Conservation (phyloP, 2,329 filamentous ascomycete genomes). For the Stemphylium vesicarium region DNA sequence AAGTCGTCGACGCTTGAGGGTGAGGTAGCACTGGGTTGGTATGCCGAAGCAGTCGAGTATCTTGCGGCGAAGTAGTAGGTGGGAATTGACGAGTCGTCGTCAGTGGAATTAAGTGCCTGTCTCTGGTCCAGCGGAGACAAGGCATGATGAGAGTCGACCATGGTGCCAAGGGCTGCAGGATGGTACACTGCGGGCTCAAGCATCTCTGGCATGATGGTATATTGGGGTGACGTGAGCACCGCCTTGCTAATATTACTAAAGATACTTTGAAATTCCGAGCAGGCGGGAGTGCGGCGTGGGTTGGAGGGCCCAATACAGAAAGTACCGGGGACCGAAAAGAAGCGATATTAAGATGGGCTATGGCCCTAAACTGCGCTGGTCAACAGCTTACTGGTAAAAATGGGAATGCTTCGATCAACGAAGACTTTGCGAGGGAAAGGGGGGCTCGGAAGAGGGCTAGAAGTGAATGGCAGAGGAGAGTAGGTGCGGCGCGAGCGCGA, state of each 20-base stretch:
- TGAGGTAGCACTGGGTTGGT: conserved; percentile 41
- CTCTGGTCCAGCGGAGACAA: conserved; percentile 63
- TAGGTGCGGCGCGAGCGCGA: conserved; percentile 36
- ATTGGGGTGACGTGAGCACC: conserved; percentile 46
- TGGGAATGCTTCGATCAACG: conserved; percentile 55
- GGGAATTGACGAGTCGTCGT: conserved; percentile 50
- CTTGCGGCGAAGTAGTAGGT: conserved; percentile 49
- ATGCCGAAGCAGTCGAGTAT: conserved; percentile 40
- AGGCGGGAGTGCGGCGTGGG: conserved; percentile 24
- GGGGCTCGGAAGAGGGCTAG: conserved; percentile 38
- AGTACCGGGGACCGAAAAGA: conserved; percentile 27
- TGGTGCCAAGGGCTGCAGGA: conserved; percentile 35
- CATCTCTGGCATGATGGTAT: conserved; percentile 55
- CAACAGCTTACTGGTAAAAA: conserved; percentile 52
- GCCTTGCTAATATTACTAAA: conserved; percentile 48
- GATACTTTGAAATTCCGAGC: conserved; percentile 37
- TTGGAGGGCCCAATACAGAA: conserved; percentile 29
- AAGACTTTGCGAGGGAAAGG: conserved; percentile 38
- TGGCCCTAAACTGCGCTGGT: conserved; percentile 48
- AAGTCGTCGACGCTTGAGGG: conserved; percentile 65
- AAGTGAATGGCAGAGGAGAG: conserved; percentile 44
- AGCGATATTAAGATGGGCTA: conserved; percentile 45
- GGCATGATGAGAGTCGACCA: conserved; percentile 32
- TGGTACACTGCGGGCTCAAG: conserved; percentile 59
- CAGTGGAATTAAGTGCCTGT: conserved; percentile 67